Evolutionary conservation across 2,329 filamentous ascomycete species (phyloP).

Genomic region (Claviceps monticola): DNA sequence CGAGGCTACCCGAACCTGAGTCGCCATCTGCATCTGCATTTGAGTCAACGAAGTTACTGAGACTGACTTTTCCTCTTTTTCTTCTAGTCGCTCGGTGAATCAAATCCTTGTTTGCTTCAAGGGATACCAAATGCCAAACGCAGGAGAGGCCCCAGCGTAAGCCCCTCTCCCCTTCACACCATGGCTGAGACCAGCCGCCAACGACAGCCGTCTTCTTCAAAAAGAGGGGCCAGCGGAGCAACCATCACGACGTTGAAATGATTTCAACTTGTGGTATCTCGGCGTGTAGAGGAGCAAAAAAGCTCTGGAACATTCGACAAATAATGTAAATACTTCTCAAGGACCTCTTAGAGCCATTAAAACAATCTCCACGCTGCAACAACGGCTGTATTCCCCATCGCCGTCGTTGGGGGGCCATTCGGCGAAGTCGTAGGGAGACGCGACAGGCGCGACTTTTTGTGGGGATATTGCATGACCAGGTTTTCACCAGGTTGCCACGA

Average conservation of each 20-base stretch:
- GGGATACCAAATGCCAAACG: slow-evolving; percentile 1
- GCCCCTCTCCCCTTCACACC: slow-evolving; percentile 2
- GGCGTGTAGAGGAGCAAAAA: slow-evolving; percentile 8
- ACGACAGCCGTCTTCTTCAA: slow-evolving; percentile 9
- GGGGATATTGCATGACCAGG: slow-evolving; percentile 17
- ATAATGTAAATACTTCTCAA: not conserved
- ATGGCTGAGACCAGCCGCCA: slow-evolving; percentile 1
- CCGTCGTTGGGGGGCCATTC: slow-evolving; percentile 22
- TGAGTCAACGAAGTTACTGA: not conserved
- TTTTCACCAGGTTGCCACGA: slow-evolving; percentile 27
- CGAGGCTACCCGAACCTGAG: not conserved
- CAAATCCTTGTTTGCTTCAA: slow-evolving; percentile 1
- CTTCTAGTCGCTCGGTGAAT: not conserved
- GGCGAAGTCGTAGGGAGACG: slow-evolving; percentile 28
- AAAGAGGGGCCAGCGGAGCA: slow-evolving; percentile 11
- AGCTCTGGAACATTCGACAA: slow-evolving; percentile 12
- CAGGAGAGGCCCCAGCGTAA: slow-evolving; percentile 1
- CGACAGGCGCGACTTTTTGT: slow-evolving; percentile 28
- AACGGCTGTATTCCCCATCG: slow-evolving; percentile 5
- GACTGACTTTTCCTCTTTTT: not conserved
- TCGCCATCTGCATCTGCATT: not conserved
- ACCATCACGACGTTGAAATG: slow-evolving; percentile 6
- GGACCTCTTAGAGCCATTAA: slow-evolving; percentile 6
- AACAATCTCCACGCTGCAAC: slow-evolving; percentile 16
- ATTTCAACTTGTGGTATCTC: slow-evolving; percentile 9